These are phyloP conservation scores for Huntiella bhutanensis DNA, from an alignment of 2,329 filamentous ascomycete species.

Conservation along the genomic window DNA sequence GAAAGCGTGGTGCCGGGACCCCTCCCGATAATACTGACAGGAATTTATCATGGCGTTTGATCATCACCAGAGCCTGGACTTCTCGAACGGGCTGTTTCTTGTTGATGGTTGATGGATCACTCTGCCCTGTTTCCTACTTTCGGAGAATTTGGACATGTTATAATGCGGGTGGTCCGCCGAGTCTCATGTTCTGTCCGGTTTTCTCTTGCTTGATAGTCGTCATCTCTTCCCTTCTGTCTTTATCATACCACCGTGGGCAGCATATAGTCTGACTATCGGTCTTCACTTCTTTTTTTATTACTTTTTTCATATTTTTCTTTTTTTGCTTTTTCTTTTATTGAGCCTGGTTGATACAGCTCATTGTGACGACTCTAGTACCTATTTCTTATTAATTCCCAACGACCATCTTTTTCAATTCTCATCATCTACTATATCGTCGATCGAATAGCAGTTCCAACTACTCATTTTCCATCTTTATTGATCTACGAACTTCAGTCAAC, in stretches of 20 bases:
- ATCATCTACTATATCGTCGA: background rate
- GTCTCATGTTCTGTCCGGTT: too few relatives aligned
- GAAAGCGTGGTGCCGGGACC: too few relatives aligned
- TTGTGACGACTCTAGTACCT: background rate
- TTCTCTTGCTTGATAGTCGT: background rate
- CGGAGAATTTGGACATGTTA: too few relatives aligned
- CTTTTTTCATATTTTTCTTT: background rate
- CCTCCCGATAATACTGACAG: too few relatives aligned
- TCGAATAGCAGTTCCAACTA: too few relatives aligned
- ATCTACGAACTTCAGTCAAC: background rate
- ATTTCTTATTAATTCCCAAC: background rate
- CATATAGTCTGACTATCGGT: background rate
- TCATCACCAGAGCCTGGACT: too few relatives aligned
- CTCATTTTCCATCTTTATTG: too few relatives aligned
- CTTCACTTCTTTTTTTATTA: background rate
- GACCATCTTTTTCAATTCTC: background rate
- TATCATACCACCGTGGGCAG: background rate
- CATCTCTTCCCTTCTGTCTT: background rate
- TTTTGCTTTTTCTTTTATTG: background rate
- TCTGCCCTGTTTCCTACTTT: too few relatives aligned
- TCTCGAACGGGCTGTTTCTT: too few relatives aligned
- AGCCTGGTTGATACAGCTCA: background rate
- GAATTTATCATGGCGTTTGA: too few relatives aligned
- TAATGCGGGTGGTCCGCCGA: too few relatives aligned
- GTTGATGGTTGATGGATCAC: too few relatives aligned